Conservation (phyloP, 768 basidiomycete species). For the Mrakia hoshinonis region DNA sequence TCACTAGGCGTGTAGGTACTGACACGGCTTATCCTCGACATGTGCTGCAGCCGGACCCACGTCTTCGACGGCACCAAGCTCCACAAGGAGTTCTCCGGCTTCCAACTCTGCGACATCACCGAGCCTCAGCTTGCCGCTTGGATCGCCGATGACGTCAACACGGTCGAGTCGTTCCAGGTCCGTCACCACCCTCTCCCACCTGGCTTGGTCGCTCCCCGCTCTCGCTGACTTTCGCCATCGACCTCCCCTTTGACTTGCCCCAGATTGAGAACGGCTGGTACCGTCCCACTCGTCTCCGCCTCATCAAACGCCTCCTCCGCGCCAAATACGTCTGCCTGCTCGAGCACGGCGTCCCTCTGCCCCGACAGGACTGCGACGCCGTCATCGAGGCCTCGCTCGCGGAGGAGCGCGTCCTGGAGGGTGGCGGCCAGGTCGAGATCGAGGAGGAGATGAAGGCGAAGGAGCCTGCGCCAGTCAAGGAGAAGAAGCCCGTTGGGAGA, state of each 20-base stretch:
- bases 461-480: slow-evolving; percentile 1
- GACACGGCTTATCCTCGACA: not conserved
- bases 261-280: slow-evolving; percentile 28
- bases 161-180: slow-evolving; percentile 67
- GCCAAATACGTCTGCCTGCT: slow-evolving; percentile 19
- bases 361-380: slow-evolving; percentile 1
- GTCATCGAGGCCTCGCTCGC: slow-evolving; percentile 5
- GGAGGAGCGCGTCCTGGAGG: not conserved
- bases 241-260: not conserved
- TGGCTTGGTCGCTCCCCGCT: not conserved
- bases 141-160: slow-evolving; percentile 63
- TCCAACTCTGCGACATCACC: slow-evolving; percentile 83
- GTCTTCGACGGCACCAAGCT: slow-evolving; percentile 78
- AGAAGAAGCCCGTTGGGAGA: slow-evolving; percentile 1
- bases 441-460: not conserved
- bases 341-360: not conserved
- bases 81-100: slow-evolving; percentile 79
- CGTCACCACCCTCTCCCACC: slow-evolving; percentile 38
- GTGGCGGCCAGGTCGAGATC: not conserved
- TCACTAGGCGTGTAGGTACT: too few species aligned
- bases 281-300: slow-evolving; percentile 7
- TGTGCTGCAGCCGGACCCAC: slow-evolving; percentile 51
- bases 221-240: not conserved
- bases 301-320: slow-evolving; percentile 23
- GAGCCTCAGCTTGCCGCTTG: slow-evolving; percentile 75